Evolutionary conservation across 2,329 filamentous ascomycete genomes (phyloP).

Genomic region (Stemphylium beticola): DNA sequence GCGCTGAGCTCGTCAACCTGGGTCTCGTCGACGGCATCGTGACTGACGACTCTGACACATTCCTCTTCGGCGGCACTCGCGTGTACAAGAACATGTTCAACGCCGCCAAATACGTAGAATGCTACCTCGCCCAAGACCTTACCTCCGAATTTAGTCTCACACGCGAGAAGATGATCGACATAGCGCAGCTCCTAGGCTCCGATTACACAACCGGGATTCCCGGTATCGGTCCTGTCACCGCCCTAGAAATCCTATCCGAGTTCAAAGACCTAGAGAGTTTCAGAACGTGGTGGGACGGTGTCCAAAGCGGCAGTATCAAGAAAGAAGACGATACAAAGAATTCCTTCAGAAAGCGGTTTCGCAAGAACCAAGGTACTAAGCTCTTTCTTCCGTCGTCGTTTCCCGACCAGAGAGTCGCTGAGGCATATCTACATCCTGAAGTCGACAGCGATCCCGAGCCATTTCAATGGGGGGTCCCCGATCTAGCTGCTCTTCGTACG

Average conservation of each 20-base stretch:
- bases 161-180: slow-evolving; percentile 82
- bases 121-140: slow-evolving; percentile 83
- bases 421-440: slow-evolving; percentile 85
- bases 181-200: slow-evolving; percentile 89
- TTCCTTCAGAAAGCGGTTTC: slow-evolving; percentile 84
- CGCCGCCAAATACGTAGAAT: slow-evolving; percentile 96
- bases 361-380: slow-evolving; percentile 77
- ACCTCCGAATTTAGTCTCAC: slow-evolving; percentile 88
- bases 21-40: slow-evolving; percentile 96
- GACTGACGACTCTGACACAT: slow-evolving; percentile 95
- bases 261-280: slow-evolving; percentile 80
- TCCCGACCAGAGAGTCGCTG: slow-evolving; percentile 76
- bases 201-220: slow-evolving; percentile 95
- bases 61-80: slow-evolving; percentile 92
- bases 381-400: slow-evolving; percentile 84
- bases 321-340: slow-evolving; percentile 63
- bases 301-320: slow-evolving; percentile 71
- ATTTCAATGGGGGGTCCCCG: slow-evolving; percentile 96
- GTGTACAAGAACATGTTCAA: slow-evolving; percentile 99
- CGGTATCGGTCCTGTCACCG: slow-evolving; percentile 91
- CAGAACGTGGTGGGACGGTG: slow-evolving; percentile 82
- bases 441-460: slow-evolving; percentile 78
- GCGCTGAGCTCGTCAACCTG: slow-evolving; percentile 84
- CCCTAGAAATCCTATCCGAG: slow-evolving; percentile 90
- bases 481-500: slow-evolving; percentile 80